Conservation (phyloP, 228 moss, liverwort and hornwort genomes). For the Sphagnum magellanicum region DNA sequence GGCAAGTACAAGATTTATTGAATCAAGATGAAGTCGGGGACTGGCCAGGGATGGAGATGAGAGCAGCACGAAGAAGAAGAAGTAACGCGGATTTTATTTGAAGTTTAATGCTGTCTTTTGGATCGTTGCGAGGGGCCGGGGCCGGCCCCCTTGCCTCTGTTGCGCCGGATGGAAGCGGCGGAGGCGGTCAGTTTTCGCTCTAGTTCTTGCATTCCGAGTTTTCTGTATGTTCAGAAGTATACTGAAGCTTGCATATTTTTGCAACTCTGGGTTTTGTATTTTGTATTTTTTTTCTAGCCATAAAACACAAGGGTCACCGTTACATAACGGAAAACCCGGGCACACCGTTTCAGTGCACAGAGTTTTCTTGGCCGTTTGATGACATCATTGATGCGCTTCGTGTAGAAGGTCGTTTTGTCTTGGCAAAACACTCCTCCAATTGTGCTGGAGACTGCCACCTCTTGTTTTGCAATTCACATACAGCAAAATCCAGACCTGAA, state of each 20-base stretch:
- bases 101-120: slow-evolving; percentile 45
- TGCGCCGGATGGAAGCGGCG: slow-evolving; percentile 4
- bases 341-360: too few relatives aligned
- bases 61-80: background rate
- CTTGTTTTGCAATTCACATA: too few relatives aligned
- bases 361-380: background rate
- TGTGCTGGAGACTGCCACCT: too few relatives aligned
- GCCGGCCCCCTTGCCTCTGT: slow-evolving; percentile 4
- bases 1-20: too few relatives aligned
- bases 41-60: too few relatives aligned
- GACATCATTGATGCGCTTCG: background rate
- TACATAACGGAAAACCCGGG: background rate
- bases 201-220: background rate
- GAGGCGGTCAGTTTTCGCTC: background rate
- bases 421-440: background rate
- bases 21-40: too few relatives aligned
- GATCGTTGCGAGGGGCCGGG: slow-evolving; percentile 23
- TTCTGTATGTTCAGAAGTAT: background rate
- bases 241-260: background rate
- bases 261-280: background rate
- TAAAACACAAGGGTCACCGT: background rate
- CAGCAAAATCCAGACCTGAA: too few relatives aligned
- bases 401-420: background rate
- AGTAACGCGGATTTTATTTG: background rate
- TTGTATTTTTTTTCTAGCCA: background rate